A percentile compares a stretch with the other conserved stretches of the same genome.
Evolutionary conservation across 805 yeast species (phyloP).

Genomic region (Suhomyces xylopsoci): DNA sequence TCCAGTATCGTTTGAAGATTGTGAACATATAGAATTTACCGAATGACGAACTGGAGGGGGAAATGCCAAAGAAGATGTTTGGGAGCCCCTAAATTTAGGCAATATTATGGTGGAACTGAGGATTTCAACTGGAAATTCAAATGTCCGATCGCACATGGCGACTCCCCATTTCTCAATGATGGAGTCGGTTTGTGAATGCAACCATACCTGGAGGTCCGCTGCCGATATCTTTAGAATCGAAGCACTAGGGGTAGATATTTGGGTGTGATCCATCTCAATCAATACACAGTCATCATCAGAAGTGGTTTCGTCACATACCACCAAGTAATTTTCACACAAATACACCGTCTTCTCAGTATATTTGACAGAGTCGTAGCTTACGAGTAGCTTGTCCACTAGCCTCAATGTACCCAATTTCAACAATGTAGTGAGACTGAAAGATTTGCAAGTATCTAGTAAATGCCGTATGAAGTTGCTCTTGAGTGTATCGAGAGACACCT

Average conservation of each 20-base stretch:
- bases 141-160: conserved; percentile 32
- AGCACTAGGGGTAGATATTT: conserved; percentile 17
- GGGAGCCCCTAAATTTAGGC: conserved; percentile 1
- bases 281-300: conserved; percentile 8
- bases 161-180: conserved; percentile 45
- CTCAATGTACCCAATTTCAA: conserved; percentile 34
- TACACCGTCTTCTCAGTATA: conserved; percentile 20
- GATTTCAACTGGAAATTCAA: conserved; percentile 32
- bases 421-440: conserved; percentile 23
- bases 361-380: conserved; percentile 14
- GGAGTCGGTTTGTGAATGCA: conserved; percentile 27
- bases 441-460: conserved; percentile 22
- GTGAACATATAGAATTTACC: not conserved
- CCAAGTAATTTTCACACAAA: conserved; percentile 32
- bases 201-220: conserved; percentile 13
- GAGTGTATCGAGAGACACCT: conserved; percentile 23
- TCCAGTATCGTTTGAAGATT: not conserved
- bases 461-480: conserved; percentile 27
- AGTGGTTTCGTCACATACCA: conserved; percentile 18
- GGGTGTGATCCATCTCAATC: conserved; percentile 5
- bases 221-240: conserved; percentile 22
- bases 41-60: not conserved
- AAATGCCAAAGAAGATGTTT: not conserved
- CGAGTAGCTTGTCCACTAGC: conserved; percentile 32
- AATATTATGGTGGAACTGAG: conserved; percentile 32